Evolutionary conservation across 2,329 filamentous ascomycete species (phyloP).

Genomic region (Botryotinia convoluta): DNA sequence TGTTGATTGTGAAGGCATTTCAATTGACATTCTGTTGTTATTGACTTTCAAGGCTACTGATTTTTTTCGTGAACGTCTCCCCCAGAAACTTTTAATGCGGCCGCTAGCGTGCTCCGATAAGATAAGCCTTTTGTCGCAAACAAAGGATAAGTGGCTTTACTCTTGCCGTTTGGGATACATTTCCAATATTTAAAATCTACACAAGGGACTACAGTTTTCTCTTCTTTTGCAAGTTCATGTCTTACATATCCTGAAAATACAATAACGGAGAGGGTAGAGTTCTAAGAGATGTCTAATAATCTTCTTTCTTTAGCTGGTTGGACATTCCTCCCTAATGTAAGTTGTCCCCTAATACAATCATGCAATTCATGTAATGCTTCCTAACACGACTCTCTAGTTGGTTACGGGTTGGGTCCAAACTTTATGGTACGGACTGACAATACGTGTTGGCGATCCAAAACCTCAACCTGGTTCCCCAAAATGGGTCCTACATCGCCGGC

Average conservation of each 20-base stretch:
- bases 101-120: constrained; percentile 20
- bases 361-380: background rate
- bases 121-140: background rate
- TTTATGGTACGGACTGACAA: constrained; percentile 82
- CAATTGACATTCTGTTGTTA: constrained; percentile 32
- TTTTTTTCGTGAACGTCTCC: constrained; percentile 13
- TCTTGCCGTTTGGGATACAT: constrained; percentile 13
- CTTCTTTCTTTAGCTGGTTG: constrained; percentile 57
- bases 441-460: constrained; percentile 83
- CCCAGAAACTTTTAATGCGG: constrained; percentile 20
- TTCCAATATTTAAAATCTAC: background rate
- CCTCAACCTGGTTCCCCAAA: constrained; percentile 68
- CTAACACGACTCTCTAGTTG: constrained; percentile 53
- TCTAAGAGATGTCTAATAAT: constrained; percentile 30
- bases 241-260: background rate
- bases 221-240: background rate
- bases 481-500: constrained; percentile 70
- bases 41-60: background rate
- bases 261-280: background rate
- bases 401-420: constrained; percentile 74
- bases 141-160: constrained; percentile 19
- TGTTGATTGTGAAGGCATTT: constrained; percentile 23
- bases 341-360: constrained; percentile 25
- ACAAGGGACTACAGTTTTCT: background rate
- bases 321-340: constrained; percentile 60